Percentiles rank a stretch among this genome's conserved stretches.
These are phyloP conservation scores for Styphnolobium japonicum DNA, from an alignment of 306 rosid species.

Conservation along the genomic window DNA sequence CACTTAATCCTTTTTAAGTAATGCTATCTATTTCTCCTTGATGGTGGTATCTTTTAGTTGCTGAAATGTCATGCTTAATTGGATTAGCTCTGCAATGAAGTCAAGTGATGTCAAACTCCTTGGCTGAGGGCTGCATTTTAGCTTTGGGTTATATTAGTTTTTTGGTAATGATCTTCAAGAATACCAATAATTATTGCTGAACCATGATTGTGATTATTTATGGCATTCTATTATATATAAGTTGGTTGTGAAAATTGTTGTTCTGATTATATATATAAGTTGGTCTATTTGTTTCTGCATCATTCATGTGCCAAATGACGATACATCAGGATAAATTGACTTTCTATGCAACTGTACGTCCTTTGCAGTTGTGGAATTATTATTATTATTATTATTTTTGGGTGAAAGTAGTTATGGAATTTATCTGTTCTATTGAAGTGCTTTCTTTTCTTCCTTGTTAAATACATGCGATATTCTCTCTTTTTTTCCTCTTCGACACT, in stretches of 20 bases:
- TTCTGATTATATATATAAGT: no score
- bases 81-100: background rate
- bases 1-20: background rate
- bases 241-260: no score
- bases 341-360: background rate
- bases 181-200: background rate
- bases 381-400: background rate
- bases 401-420: background rate
- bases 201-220: background rate
- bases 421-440: background rate
- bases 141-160: background rate
- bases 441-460: background rate
- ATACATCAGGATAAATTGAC: background rate
- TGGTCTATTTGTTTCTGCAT: no score
- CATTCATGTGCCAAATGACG: no score
- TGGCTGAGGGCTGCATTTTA: background rate
- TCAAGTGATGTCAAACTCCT: background rate
- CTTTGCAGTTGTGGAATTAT: background rate
- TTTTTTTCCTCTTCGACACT: constrained; percentile 18
- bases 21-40: background rate
- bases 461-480: background rate
- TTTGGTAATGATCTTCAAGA: background rate
- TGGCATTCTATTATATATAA: background rate
- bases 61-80: background rate
- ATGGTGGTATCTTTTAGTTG: background rate